Conservation (phyloP, 2,329 filamentous ascomycete genomes). For the Monilinia laxa region DNA sequence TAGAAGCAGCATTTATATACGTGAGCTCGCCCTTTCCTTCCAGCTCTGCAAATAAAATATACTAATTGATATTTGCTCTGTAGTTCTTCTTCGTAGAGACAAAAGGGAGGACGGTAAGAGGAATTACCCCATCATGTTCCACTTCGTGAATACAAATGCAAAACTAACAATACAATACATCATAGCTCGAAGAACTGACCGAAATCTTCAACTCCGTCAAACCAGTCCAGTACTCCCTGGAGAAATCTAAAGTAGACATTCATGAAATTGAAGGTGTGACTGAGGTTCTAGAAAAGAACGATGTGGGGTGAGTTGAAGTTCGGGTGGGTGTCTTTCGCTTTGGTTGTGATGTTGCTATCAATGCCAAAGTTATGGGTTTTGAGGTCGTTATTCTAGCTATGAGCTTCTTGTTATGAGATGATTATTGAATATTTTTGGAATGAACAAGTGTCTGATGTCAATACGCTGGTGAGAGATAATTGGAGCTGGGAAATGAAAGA, state of each 20-base stretch:
- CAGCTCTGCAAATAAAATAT: no score
- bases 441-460: no score
- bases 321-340: no score
- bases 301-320: not conserved
- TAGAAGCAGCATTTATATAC: constrained; percentile 18
- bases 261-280: not conserved
- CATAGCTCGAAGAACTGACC: constrained; percentile 17
- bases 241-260: not conserved
- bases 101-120: constrained; percentile 17
- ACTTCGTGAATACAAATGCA: not conserved
- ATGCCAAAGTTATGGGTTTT: no score
- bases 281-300: constrained; percentile 8
- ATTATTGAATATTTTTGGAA: no score
- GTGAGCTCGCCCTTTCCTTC: not conserved
- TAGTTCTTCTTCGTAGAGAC: constrained; percentile 24
- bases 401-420: no score
- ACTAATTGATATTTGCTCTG: not conserved
- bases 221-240: constrained; percentile 16
- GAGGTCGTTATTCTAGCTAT: no score
- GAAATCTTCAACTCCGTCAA: constrained; percentile 19
- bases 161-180: not conserved
- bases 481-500: no score
- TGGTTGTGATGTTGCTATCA: no score
- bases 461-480: no score
- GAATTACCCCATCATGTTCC: not conserved